Base-by-base conservation (phyloP, 148 eudicot species). In the Beta vulgaris region DNA sequence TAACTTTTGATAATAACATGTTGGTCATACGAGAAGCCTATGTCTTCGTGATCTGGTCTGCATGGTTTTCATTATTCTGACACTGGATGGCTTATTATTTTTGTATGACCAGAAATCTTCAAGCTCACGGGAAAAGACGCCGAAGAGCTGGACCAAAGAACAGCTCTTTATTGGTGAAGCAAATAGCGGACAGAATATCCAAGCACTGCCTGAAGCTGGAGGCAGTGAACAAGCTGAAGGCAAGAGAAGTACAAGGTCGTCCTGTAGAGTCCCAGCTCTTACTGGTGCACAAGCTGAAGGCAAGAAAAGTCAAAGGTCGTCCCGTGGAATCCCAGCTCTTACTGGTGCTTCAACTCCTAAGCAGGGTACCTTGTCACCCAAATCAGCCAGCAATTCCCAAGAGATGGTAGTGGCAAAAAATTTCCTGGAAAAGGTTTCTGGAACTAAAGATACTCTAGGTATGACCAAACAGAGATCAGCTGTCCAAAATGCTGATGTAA, bases 91-190 rank as follows among this genome's bases (percentile, higher is more conserved):
- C n/a, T 59, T 25, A 29, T 57, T 36, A 32, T 11, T 69, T 34
- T 39, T 48, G 55, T 66, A 2, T n/a, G 39, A n/a, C 69, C n/a
- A 79, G 87, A 67, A 65, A 67, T 58, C 63, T 76, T 60, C 80
- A n/a, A 73, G 60, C 28, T 26, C 65, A 42, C 60, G 42, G 60
- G 76, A 72, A 51, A 70, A 49, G 44, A 40, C 68, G 23, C 23
- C 66, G 16, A 25, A 77, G 40, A 49, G 53, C 59, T 42, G 5
- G 3, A 34, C 64, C 46, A 43, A 44, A 64, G 63, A 57, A 39
- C 58, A 28, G 65, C 73, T 75, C 51, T 78, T 67, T 13, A 18
- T 65, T 31, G 67, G 71, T 72, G 73, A 71, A 66, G 58, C 53
- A 67, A 32, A 57, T 59, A 48, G 60, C 34, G 59, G 54, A 26